Evolutionary conservation across 257 asterid species (phyloP), one percentile per base, ranked within the genome.

Genomic region (Haberlea rhodopensis): DNA sequence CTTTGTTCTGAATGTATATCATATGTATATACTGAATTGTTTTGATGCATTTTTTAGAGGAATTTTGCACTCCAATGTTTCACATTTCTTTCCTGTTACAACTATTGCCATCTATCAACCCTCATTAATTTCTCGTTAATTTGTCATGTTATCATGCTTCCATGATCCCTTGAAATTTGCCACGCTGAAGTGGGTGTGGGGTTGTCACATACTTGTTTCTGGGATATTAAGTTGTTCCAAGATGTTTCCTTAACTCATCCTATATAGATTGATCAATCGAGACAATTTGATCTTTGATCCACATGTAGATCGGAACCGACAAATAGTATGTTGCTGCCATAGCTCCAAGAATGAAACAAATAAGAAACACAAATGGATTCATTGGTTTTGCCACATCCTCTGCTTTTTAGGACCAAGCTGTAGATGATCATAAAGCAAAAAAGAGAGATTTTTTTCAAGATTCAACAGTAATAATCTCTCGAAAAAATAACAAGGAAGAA

Each of bases 361-460:
- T 27, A 18, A 83, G 72, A 67, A 92, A 92, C 46, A 81, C 86
- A 5, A 76, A 57, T 0, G 86, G 94, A 54, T 89, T 89, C 63
- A 78, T 82, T 0, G 99, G 91, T 70, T 85, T 31, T 3, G 84
- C 65, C 23, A 89, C 95, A 66, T 89, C 96, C 79, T 92, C 98
- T 15, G 29, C 84, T 75, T 87, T 92, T 87, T 92, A 22, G 95
- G 95, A 64, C 95, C 99, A 71, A 89, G 95, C 97, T 92, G 88
- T 82, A 25, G 28, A 55, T 32, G 7, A 9, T 15, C 20, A 57
- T 60, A 65, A 26, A 5, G 9, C 31, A 24, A 8, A 28, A 40
- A 6, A 6, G 49, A 43, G 18, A 43, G 4, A 0, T 13, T 15
- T n/a, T 5, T 15, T 43, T 43, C 7, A 15, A 43, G 49, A 43